Percentiles rank a stretch among this genome's conserved stretches.
phyloP scores from a whole-genome alignment of 345 rosid genomes.

The Pistacia atlantica region DNA sequence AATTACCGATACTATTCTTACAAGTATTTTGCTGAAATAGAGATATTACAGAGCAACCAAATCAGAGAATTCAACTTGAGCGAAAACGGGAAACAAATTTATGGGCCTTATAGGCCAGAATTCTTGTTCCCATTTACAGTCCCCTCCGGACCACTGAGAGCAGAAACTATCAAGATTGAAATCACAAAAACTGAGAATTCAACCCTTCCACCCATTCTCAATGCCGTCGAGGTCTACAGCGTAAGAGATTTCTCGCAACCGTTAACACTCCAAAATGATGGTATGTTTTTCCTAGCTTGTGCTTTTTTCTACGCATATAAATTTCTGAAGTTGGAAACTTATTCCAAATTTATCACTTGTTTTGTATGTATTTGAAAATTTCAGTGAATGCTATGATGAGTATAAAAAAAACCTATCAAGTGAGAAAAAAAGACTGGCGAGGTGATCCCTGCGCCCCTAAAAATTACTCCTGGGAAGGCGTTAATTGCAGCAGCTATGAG shows the following conservation, averaged over 20 bases:
- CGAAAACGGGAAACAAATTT: conserved; percentile 5
- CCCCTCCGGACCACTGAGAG: no score
- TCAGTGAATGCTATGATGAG: no score
- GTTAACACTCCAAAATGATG: conserved; percentile 37
- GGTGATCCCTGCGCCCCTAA: no score
- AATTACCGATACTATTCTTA: conserved; percentile 21
- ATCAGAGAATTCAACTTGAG: conserved; percentile 33
- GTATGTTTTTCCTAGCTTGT: conserved; percentile 17
- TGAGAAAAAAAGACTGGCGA: no score
- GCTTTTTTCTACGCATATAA: no score
- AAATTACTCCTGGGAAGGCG: no score
- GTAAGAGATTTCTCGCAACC: conserved; percentile 26
- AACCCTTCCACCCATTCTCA: conserved; percentile 52
- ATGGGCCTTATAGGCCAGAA: conserved; percentile 24
- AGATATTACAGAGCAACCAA: conserved; percentile 24
- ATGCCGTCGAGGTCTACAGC: conserved; percentile 52
- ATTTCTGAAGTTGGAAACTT: no score
- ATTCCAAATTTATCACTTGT: no score
- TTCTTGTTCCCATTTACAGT: no score
- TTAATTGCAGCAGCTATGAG: no score
- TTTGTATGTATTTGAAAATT: no score
- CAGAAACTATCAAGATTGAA: conserved; percentile 9
- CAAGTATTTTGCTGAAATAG: conserved; percentile 45
- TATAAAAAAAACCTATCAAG: no score
- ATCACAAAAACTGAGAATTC: conserved; percentile 3